A percentile compares a stretch with the other conserved stretches of the same genome.
These are phyloP conservation scores for Penicillium turbatum DNA, from an alignment of 495 filamentous ascomycete species.

Conservation along the genomic window DNA sequence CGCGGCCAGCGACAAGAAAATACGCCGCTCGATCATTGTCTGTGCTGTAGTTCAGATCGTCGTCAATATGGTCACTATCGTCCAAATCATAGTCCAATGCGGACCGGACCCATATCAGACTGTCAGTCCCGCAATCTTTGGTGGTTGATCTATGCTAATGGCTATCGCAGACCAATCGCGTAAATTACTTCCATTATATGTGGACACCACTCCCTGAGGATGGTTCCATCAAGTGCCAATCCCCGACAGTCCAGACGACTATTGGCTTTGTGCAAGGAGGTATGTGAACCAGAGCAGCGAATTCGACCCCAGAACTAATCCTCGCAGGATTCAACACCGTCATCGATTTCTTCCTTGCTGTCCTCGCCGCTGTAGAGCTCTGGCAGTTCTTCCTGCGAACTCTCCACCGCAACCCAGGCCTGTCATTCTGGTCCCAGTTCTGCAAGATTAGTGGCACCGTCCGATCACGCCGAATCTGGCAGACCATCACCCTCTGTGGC, in stretches of 20 bases:
- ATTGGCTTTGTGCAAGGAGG: slow-evolving; percentile 39
- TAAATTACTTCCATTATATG: slow-evolving; percentile 39
- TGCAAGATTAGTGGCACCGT: slow-evolving; percentile 28
- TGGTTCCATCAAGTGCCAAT: slow-evolving; percentile 34
- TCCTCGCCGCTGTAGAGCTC: slow-evolving; percentile 32
- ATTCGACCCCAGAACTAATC: neutral
- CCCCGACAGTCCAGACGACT: slow-evolving; percentile 31
- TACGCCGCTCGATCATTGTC: slow-evolving; percentile 26
- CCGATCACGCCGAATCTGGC: slow-evolving; percentile 34
- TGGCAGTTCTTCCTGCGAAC: slow-evolving; percentile 37
- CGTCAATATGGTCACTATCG: slow-evolving; percentile 31
- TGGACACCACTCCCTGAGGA: slow-evolving; percentile 35
- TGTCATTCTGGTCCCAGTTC: slow-evolving; percentile 30
- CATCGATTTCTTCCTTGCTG: slow-evolving; percentile 32
- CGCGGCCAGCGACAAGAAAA: slow-evolving; percentile 26
- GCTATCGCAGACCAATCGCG: slow-evolving; percentile 21
- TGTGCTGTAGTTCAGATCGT: slow-evolving; percentile 34
- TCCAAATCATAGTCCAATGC: slow-evolving; percentile 38
- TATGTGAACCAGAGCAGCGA: neutral
- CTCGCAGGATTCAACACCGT: slow-evolving; percentile 31
- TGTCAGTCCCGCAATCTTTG: slow-evolving; percentile 3
- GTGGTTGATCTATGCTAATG: slow-evolving; percentile 1
- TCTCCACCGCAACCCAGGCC: slow-evolving; percentile 22
- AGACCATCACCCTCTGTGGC: slow-evolving; percentile 32
- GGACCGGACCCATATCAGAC: slow-evolving; percentile 33